Evolutionary conservation across 2,329 filamentous ascomycete genomes (phyloP), one percentile per base, ranked within the genome.

Genomic region (Nemania serpens): DNA sequence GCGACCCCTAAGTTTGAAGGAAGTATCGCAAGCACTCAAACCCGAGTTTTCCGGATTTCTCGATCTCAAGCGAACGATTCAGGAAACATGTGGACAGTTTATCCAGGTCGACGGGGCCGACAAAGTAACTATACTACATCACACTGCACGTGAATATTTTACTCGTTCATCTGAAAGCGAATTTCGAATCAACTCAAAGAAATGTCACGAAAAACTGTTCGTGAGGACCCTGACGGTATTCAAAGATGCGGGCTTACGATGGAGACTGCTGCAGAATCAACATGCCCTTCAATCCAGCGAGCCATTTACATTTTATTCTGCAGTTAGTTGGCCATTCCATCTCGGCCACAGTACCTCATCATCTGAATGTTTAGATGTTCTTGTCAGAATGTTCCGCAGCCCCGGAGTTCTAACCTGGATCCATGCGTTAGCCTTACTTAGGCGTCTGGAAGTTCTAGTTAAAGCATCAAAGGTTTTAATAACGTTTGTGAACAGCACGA

Each of bases 111-210:
- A 64, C 12, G 39, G 37, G 6, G 10, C 56, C 4, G 46, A 58
- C 13, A 54, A 50, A 11, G 37, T 67, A 1, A 53, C 45, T 1
- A 15, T 67, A 2, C 51, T 67, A 0, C 65, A 67, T 47, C 63
- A 65, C 9, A 65, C 65, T 7, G 48, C 65, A 6, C 55, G 63
- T 4, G 65, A 65, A 41, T 67, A 67, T 25, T 46, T 67, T 18
- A 54, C 45, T 15, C 43, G 36, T 39, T 39, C 50, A 29, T 29
- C 47, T 18, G 50, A 51, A 41, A 42, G 59, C 43, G 25, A 34
- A 11, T 42, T 60, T 15, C 34, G 46, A 34, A 50, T 62, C 41
- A 20, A 58, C 17, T 13, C 39, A 15, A 17, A 53, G 7, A 47
- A 33, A 29, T 22, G 33, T 12, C 57, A 59, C 33, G n/a, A 47